Evolutionary conservation across 805 yeast genomes (phyloP).

Genomic region (Saturnispora silvae): DNA sequence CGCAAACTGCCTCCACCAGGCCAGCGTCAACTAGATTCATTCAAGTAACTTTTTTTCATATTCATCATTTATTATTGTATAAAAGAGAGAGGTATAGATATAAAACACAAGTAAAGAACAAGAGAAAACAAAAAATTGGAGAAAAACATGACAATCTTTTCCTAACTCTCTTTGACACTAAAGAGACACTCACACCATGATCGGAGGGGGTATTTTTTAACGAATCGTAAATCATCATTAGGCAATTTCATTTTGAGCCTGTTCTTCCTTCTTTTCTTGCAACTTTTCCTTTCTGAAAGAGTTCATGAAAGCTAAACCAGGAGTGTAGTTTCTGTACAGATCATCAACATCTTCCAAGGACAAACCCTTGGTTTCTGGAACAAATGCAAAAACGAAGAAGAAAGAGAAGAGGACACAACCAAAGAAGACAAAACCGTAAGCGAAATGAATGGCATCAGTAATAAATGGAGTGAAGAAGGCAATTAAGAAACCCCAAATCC

Average conservation of each 20-base stretch:
- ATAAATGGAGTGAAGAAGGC: conserved; percentile 52
- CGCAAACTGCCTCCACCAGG: background rate
- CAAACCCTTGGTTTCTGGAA: conserved; percentile 47
- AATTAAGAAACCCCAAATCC: conserved; percentile 51
- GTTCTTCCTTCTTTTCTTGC: conserved; percentile 1
- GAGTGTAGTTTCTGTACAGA: conserved; percentile 30
- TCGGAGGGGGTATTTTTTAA: too few species aligned
- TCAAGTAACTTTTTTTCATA: too few species aligned
- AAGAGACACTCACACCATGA: too few species aligned
- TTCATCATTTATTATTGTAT: too few species aligned
- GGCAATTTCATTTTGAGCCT: conserved; percentile 3
- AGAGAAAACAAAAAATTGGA: too few species aligned
- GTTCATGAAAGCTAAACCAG: conserved; percentile 22
- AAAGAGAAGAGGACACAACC: conserved; percentile 45
- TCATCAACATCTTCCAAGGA: conserved; percentile 48
- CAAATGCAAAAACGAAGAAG: conserved; percentile 43
- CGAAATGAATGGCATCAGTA: conserved; percentile 41
- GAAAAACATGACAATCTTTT: too few species aligned
- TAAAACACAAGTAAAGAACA: too few species aligned
- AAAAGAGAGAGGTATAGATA: too few species aligned
- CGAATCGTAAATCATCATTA: too few species aligned
- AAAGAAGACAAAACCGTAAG: conserved; percentile 47
- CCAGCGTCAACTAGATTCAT: conserved; percentile 8
- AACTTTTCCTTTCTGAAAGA: conserved; percentile 18
- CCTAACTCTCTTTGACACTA: too few species aligned